Evolutionary conservation across 108 stramenopile species (phyloP), one percentile per base, ranked within the genome.

Genomic region (Pseudonitzschia multiseries): DNA sequence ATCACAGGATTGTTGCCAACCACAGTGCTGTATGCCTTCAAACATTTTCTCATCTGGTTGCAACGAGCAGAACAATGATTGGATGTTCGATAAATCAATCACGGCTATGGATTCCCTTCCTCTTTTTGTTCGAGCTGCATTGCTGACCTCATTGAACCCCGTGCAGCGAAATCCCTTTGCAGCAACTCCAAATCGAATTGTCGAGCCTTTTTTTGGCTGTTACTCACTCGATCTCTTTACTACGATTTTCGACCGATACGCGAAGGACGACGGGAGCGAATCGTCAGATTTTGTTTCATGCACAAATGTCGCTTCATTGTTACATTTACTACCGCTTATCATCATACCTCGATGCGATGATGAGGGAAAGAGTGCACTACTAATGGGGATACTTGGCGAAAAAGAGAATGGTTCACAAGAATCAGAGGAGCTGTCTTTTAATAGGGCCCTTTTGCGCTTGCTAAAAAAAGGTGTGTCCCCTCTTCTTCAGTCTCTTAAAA

Each of bases 321-420:
- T 62, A 33, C 61, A 62, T 40, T 40, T 62, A 40, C 61, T 62
- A 40, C 61, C 61, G 13, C 29, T 62, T 14, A 62, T 62, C 33
- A n/a, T 33, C 28, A n/a, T 62, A 18, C 14, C 32, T 40, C 0
- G 61, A 62, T 8, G 14, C 29, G 14, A 4, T 27, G 5, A 31
- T 4, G 9, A 27, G 29, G 26, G 14, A 59, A 27, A 31, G 29
- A 27, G 57, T 14, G 57, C 57, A 31, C 15, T 27, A 26, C 4
- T 27, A n/a, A 59, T 5, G 57, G 57, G 24, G 15, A 10, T n/a
- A 26, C 13, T 22, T n/a, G 21, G 29, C 29, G 57, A 59, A 59
- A 22, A 59, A 27, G 5, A 59, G 24, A 59, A 27, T 27, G 24
- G 0, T 31, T 24, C 26, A 15, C 4, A 62, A 14, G 20, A 33